Evolutionary conservation across 495 filamentous ascomycete species (phyloP), one percentile per base, ranked within the genome.

Genomic region (Letharia columbiana): DNA sequence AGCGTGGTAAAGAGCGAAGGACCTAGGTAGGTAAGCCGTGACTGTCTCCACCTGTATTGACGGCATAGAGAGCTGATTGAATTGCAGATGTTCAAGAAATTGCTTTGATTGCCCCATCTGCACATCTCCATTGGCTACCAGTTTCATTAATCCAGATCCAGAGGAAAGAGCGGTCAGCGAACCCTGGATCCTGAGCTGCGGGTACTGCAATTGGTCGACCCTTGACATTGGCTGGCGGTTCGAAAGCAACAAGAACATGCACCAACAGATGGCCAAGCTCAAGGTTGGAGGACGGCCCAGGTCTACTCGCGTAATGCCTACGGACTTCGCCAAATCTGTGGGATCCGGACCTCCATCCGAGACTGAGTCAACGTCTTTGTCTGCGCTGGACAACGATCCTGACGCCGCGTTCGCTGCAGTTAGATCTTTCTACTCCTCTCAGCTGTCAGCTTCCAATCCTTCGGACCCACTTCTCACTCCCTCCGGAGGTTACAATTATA

Each of bases 71-170:
- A 41, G 18, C 50, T 60, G 20, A 60, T 1, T 4, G 12, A 13
- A 60, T 8, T 50, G 50, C 68, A 98, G 94, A 73, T 98, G 94
- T 72, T 90, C 91, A 23, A 84, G 94, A 67, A 96, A 91, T 72
- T 98, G 94, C 75, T 97, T 92, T 80, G 89, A 92, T 73, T 98
- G 94, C 70, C 95, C 94, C 2, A 77, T 89, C 65, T 98, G 94
- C 74, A 87, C 87, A n/a, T 84, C 91, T 3, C 89, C 90, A 31
- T 81, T 96, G 13, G 79, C 86, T 31, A 87, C 95, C 52, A 89
- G 82, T 63, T 83, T 84, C 31, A 75, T 90, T 83, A 37, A 77
- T 90, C 66, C 87, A 89, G 58, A 77, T 72, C n/a, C 76, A 73
- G 33, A 74, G 74, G 65, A 72, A 69, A n/a, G 73, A 62, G 56